Evolutionary conservation across 1,284 basidiomycete species (phyloP).

Genomic region (Papiliotrema nemorosa): DNA sequence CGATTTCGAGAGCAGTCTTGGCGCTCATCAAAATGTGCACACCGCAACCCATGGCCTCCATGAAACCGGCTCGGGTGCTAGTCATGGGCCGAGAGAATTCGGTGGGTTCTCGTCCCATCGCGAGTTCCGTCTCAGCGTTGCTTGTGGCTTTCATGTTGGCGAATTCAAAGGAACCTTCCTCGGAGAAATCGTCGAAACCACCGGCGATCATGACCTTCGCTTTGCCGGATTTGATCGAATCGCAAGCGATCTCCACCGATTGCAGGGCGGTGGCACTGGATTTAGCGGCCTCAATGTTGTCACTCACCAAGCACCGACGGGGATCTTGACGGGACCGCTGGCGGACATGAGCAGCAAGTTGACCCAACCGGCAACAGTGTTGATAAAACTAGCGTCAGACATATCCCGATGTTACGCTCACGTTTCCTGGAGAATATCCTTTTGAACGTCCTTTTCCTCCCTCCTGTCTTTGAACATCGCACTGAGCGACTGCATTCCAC

Average conservation of each 20-base stretch:
- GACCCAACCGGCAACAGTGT: conserved; percentile 96
- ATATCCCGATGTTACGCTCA: conserved; percentile 47
- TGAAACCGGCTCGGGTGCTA: conserved; percentile 90
- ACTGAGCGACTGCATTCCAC: conserved; percentile 80
- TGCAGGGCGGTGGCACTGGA: conserved; percentile 89
- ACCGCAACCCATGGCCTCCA: conserved; percentile 97
- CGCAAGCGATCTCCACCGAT: conserved; percentile 96
- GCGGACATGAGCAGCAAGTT: conserved; percentile 91
- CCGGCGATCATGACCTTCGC: conserved; percentile 99
- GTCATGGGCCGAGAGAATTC: conserved; percentile 99
- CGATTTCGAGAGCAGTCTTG: conserved; percentile 90
- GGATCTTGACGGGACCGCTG: conserved; percentile 95
- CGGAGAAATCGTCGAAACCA: conserved; percentile 95
- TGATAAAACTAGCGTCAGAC: conserved; percentile 64
- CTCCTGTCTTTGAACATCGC: conserved; percentile 99
- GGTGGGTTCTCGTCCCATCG: conserved; percentile 96
- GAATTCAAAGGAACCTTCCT: conserved; percentile 95
- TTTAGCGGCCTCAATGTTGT: conserved; percentile 1
- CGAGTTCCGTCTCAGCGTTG: conserved; percentile 93
- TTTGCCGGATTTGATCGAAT: conserved; percentile 89
- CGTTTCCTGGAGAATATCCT: conserved; percentile 97
- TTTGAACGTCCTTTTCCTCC: conserved; percentile 95
- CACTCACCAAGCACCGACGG: conserved; percentile 90
- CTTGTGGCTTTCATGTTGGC: conserved; percentile 99
- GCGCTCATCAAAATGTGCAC: conserved; percentile 96